These are phyloP conservation scores for Fomitopsis pinicola DNA, from an alignment of 1,284 basidiomycete genomes.

Conservation along the genomic window DNA sequence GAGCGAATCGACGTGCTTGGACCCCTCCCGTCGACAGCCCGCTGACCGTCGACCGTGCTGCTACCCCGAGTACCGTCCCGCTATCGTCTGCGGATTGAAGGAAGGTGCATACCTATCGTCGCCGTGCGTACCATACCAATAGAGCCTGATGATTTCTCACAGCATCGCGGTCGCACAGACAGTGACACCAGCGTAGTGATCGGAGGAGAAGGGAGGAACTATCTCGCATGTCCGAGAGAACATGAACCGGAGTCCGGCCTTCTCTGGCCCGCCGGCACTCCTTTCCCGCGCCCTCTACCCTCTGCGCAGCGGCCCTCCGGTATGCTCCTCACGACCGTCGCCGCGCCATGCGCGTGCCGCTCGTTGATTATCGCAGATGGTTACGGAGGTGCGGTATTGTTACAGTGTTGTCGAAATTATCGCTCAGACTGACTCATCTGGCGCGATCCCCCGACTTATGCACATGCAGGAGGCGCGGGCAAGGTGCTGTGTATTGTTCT, in stretches of 20 bases:
- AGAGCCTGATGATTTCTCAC: too few species aligned
- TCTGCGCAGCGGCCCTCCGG: too few species aligned
- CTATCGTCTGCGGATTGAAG: background rate
- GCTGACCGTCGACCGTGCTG: background rate
- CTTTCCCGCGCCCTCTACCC: background rate
- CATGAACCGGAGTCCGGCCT: background rate
- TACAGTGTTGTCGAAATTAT: too few species aligned
- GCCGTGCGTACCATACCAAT: background rate
- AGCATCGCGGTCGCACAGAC: too few species aligned
- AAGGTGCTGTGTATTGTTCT: too few species aligned
- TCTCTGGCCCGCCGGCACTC: background rate
- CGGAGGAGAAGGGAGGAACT: background rate
- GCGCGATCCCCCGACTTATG: too few species aligned
- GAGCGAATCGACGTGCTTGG: background rate
- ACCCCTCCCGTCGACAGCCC: background rate
- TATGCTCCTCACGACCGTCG: background rate
- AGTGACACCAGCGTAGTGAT: background rate
- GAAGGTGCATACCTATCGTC: background rate
- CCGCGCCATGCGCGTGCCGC: background rate
- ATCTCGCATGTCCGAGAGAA: background rate
- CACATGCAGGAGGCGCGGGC: too few species aligned
- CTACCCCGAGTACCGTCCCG: background rate
- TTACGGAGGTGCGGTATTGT: background rate
- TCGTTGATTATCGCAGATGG: background rate
- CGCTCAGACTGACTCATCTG: too few species aligned